phyloP scores from a whole-genome alignment of 805 yeast genomes.

The Saturnispora quitensis region DNA sequence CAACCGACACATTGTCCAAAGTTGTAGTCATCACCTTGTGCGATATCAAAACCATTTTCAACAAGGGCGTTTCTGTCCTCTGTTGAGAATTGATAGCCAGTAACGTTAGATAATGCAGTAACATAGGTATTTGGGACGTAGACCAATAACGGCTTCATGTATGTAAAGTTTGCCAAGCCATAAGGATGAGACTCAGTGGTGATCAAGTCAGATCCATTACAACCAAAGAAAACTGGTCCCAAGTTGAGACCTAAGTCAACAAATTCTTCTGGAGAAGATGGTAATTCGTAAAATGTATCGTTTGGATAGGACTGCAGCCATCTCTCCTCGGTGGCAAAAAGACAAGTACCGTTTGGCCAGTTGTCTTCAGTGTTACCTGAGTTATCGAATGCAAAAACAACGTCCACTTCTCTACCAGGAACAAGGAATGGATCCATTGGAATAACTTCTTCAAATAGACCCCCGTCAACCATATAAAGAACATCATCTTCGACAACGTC shows the following conservation, averaged over 20 bases:
- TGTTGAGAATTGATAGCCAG: conserved; percentile 51
- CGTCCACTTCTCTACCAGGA: conserved; percentile 48
- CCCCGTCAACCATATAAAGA: conserved; percentile 24
- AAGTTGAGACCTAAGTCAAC: conserved; percentile 46
- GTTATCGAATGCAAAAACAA: conserved; percentile 55
- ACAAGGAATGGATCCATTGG: conserved; percentile 59
- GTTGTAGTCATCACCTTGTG: conserved; percentile 52
- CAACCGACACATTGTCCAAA: conserved; percentile 74
- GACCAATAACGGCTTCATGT: conserved; percentile 58
- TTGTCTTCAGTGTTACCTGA: conserved; percentile 47
- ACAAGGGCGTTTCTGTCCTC: conserved; percentile 51
- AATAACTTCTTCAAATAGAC: conserved; percentile 40
- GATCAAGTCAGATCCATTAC: conserved; percentile 51
- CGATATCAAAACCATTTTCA: conserved; percentile 61
- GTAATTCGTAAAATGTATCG: conserved; percentile 63
- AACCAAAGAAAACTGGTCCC: conserved; percentile 73
- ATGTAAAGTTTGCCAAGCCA: conserved; percentile 20
- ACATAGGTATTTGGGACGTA: conserved; percentile 64
- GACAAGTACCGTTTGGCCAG: conserved; percentile 61
- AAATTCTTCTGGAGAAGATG: conserved; percentile 48
- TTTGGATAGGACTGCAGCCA: conserved; percentile 38
- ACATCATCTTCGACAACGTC: conserved; percentile 14
- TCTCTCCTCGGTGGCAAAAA: conserved; percentile 44
- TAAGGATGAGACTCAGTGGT: conserved; percentile 22
- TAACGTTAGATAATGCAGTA: conserved; percentile 50